These are phyloP conservation scores for Gyromitra esculenta DNA, from an alignment of 2,329 filamentous ascomycete species.

Conservation along the genomic window DNA sequence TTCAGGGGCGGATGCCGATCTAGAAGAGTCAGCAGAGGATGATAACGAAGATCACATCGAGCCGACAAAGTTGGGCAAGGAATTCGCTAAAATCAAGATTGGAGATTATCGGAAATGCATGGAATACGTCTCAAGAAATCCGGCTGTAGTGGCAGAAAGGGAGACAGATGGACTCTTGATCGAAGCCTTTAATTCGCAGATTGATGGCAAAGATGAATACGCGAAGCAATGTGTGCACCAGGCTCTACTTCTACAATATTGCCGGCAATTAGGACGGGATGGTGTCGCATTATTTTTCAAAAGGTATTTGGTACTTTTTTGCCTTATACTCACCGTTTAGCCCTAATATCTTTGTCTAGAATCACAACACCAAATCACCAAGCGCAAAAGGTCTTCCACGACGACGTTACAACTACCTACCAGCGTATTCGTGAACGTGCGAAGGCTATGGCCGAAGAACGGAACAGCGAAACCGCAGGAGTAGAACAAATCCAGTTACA, in stretches of 20 bases:
- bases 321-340: background rate
- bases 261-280: constrained; percentile 78
- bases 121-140: constrained; percentile 80
- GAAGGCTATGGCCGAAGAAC: constrained; percentile 74
- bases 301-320: constrained; percentile 64
- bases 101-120: constrained; percentile 78
- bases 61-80: constrained; percentile 78
- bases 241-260: constrained; percentile 91
- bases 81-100: constrained; percentile 80
- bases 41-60: constrained; percentile 78
- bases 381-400: constrained; percentile 87
- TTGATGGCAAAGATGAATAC: constrained; percentile 78
- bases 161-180: constrained; percentile 92
- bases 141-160: constrained; percentile 79
- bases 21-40: constrained; percentile 65
- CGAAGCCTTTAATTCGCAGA: constrained; percentile 87
- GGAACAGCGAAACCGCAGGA: constrained; percentile 67
- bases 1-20: constrained; percentile 70
- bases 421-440: constrained; percentile 80
- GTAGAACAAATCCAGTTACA: constrained; percentile 98
- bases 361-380: constrained; percentile 90
- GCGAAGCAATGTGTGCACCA: constrained; percentile 91
- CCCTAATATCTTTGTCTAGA: constrained; percentile 57
- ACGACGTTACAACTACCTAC: constrained; percentile 92
- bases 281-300: constrained; percentile 96